Base-by-base conservation (phyloP, 768 basidiomycete genomes). In the Boletus sensibilis region DNA sequence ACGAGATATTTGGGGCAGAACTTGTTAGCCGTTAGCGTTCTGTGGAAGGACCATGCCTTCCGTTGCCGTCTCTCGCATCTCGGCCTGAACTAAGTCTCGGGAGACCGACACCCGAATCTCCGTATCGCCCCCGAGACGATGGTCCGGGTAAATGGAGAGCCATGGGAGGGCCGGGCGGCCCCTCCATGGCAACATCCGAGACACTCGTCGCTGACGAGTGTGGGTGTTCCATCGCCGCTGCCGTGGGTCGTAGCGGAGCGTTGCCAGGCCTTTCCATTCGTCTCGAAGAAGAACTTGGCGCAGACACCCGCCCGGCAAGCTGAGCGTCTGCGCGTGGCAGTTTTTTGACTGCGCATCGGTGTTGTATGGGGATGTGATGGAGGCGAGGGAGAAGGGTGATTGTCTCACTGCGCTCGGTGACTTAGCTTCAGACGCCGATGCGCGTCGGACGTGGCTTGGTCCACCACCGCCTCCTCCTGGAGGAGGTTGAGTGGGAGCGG, bases 241-340 rank as follows among this genome's bases (percentile, higher is more conserved):
- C 48, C 49, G 66, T 38, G 64, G 70, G 63, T 66, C 76, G 71
- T 77, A 80, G 69, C 72, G 77, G 61, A 76, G 64, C 42, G 47
- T 58, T 72, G 61, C 71, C 72, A 64, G 70, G 72, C 59, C 70
- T 61, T 64, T 72, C 70, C 62, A 60, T 59, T 20, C 72, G 60
- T 56, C 71, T 66, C 29, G 71, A 63, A 6, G 60, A 57, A 42
- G 65, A 61, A 68, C 73, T 77, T 62, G 80, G 84, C 86, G 87
- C 87, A 87, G 87, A 86, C 85, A 82, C 81, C 75, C 83, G 84
- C 87, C 86, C 86, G 81, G 85, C 67, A 55, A 65, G 66, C 64
- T 80, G 79, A 78, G 79, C 86, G 81, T 86, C 87, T 87, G 87
- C 87, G 87, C 86, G 82, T 66, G 75, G 79, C 54, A 86, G 79